Evolutionary conservation across 192 early-diverging fungal species (phyloP).

Genomic region (Pilobolus umbonatus): DNA sequence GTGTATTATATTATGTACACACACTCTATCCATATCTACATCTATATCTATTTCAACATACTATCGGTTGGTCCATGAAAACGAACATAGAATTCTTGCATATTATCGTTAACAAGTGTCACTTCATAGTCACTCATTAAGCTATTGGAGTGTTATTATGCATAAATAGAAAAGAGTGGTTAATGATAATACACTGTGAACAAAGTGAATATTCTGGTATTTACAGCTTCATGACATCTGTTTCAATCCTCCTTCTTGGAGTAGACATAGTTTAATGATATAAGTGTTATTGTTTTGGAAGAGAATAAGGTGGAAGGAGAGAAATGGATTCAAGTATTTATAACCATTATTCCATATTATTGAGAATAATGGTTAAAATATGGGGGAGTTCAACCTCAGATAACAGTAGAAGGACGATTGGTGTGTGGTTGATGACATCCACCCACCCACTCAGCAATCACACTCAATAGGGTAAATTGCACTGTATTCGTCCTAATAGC

Average conservation of each 20-base stretch:
- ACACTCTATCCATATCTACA: not conserved
- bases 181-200: not conserved
- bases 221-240: slow-evolving; percentile 98
- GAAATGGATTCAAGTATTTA: not conserved
- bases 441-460: too few species aligned
- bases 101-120: slow-evolving; percentile 96
- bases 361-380: too few species aligned
- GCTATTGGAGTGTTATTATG: too few species aligned
- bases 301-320: not conserved
- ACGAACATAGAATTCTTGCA: slow-evolving; percentile 97
- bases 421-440: too few species aligned
- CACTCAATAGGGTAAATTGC: too few species aligned
- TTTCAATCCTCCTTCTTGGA: slow-evolving; percentile 91
- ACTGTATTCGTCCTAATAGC: too few species aligned
- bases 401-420: too few species aligned
- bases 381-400: too few species aligned
- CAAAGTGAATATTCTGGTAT: too few species aligned
- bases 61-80: slow-evolving; percentile 94
- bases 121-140: slow-evolving; percentile 99
- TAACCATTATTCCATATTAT: too few species aligned
- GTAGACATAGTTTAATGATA: slow-evolving; percentile 62
- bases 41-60: slow-evolving; percentile 41
- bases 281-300: not conserved
- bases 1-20: not conserved
- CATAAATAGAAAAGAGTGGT: slow-evolving; percentile 2